Base-by-base conservation (phyloP, 768 basidiomycete species). In the Podaxis sp. region DNA sequence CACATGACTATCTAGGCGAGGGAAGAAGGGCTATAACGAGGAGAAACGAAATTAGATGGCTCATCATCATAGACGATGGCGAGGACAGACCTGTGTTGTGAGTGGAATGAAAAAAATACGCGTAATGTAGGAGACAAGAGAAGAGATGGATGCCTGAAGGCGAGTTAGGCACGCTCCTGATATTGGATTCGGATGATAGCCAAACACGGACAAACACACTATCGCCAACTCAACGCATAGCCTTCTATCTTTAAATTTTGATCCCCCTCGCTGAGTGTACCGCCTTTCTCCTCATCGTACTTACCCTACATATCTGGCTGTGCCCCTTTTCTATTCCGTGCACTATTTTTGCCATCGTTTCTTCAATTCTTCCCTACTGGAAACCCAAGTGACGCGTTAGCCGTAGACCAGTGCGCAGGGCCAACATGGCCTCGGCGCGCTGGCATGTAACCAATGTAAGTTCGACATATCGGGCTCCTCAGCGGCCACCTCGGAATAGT, bases 1-100 rank as follows among this genome's bases (percentile, higher is more conserved):
- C 93, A 95, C 93, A 93, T 94, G 61, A 67, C 76, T 58, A 58
- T 46, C 55, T 65, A 61, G 64, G 38, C 56, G 55, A 66, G 60
- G 38, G 51, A 53, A 40, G 59, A 49, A 29, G 47, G 47, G 54
- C 27, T 46, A 52, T 43, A 59, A 57, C 17, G 61, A 47, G 37
- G n/a, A 54, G 33, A 46, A 55, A 27, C 61, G 29, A 57, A 47
- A 53, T 59, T 47, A 57, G 57, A 41, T 55, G 43, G 61, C 49
- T 43, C 47, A n/a, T 25, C 25, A 36, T 56, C 33, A 15, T 0
- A 17, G 22, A 29, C 59, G 43, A 58, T 52, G 63, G 46, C n/a
- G 57, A 54, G 33, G 36, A 59, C 61, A 64, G 66, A 69, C 62
- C 63, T 67, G 56, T 51, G 40, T 38, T 55, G 63, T 58, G 56